phyloP scores from a whole-genome alignment of 768 basidiomycete species.

The Suillus plorans region DNA sequence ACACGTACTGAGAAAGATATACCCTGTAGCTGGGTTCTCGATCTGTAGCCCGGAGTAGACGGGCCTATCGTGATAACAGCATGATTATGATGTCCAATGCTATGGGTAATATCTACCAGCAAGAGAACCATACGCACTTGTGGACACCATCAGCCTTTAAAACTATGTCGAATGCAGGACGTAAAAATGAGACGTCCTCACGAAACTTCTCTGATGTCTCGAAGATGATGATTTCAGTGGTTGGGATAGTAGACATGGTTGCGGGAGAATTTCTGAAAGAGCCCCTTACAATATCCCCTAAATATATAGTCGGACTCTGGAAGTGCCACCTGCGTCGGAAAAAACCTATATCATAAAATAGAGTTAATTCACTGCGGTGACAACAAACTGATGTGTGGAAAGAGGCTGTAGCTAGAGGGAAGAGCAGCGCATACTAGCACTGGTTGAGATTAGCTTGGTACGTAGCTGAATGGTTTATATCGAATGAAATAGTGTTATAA shows the following conservation, averaged over 20 bases:
- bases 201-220: slow-evolving; percentile 13
- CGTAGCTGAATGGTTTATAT: no score
- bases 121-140: slow-evolving; percentile 11
- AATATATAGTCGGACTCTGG: neutral
- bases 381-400: no score
- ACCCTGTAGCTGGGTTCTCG: slow-evolving; percentile 16
- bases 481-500: no score
- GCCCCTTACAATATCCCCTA: neutral
- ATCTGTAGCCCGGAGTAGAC: slow-evolving; percentile 21
- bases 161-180: slow-evolving; percentile 10
- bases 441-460: no score
- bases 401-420: no score
- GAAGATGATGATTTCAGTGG: slow-evolving; percentile 25
- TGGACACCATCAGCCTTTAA: slow-evolving; percentile 11
- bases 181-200: neutral
- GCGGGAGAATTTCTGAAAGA: neutral
- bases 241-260: slow-evolving; percentile 17
- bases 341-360: no score
- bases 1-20: slow-evolving; percentile 18
- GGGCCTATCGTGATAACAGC: slow-evolving; percentile 11
- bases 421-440: no score
- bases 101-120: neutral
- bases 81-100: neutral
- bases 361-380: no score
- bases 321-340: no score